A percentile compares a stretch with the other conserved stretches of the same genome.
phyloP scores from a whole-genome alignment of 768 basidiomycete genomes.

The Gymnopilus junonius region DNA sequence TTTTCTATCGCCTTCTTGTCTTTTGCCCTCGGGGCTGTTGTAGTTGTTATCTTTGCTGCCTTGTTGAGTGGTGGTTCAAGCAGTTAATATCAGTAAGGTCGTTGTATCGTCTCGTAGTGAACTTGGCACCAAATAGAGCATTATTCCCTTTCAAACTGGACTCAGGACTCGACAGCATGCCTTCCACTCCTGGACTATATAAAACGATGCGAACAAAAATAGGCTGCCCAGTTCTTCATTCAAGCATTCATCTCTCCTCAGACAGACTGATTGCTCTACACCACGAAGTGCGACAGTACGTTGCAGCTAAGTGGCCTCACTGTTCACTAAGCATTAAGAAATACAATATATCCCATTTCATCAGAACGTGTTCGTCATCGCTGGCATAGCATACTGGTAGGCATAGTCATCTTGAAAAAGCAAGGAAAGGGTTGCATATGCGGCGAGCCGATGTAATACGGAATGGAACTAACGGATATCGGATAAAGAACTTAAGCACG shows the following conservation, averaged over 20 bases:
- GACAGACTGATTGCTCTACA: neutral
- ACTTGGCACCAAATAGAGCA: too few relatives aligned
- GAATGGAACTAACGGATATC: constrained; percentile 1
- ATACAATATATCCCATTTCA: neutral
- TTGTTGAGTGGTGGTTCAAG: constrained; percentile 17
- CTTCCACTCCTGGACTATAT: too few relatives aligned
- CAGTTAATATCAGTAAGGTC: neutral
- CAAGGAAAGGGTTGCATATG: constrained; percentile 16
- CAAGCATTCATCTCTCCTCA: neutral
- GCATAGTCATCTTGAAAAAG: constrained; percentile 14
- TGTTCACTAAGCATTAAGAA: neutral
- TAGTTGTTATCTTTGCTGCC: constrained; percentile 24
- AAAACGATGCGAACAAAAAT: too few relatives aligned
- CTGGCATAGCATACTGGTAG: constrained; percentile 19
- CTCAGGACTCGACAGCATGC: too few relatives aligned
- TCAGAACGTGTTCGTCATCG: constrained; percentile 5
- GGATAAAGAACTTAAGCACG: constrained; percentile 50
- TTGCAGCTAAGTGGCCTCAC: neutral
- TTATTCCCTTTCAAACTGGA: too few relatives aligned
- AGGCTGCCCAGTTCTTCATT: too few relatives aligned
- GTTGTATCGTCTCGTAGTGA: too few relatives aligned
- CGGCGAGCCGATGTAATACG: constrained; percentile 1
- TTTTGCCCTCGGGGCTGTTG: constrained; percentile 19
- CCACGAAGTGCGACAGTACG: neutral
- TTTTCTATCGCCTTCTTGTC: constrained; percentile 23